Conservation (phyloP, 805 yeast genomes). For the Ogataea dorogensis region DNA sequence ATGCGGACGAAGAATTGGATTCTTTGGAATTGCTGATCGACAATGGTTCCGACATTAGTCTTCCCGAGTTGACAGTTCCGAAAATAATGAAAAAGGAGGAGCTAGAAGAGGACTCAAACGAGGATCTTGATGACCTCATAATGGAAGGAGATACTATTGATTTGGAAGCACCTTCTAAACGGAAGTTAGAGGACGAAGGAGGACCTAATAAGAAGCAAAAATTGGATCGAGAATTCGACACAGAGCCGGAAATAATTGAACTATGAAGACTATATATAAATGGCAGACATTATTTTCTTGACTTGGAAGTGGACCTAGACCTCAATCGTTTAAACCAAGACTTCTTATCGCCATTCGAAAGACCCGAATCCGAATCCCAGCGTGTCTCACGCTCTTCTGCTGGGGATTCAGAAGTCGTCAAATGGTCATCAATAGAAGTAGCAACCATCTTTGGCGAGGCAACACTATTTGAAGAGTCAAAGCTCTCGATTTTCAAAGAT, state of each 20-base stretch:
- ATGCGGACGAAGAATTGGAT: constrained; percentile 70
- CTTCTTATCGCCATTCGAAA: constrained; percentile 22
- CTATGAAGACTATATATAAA: constrained; percentile 1
- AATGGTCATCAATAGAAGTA: constrained; percentile 15
- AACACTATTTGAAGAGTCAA: constrained; percentile 15
- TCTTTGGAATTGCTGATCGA: constrained; percentile 60
- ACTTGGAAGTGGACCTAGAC: constrained; percentile 29
- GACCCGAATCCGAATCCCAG: constrained; percentile 25
- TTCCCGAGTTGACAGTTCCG: constrained; percentile 29
- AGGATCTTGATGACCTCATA: constrained; percentile 21
- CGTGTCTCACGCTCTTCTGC: constrained; percentile 33
- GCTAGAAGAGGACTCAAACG: constrained; percentile 23
- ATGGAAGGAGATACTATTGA: constrained; percentile 22
- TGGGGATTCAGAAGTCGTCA: constrained; percentile 4
- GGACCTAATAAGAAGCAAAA: constrained; percentile 21
- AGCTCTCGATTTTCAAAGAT: constrained; percentile 13
- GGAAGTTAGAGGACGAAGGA: constrained; percentile 13
- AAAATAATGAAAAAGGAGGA: constrained; percentile 20
- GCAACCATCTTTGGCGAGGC: constrained; percentile 18
- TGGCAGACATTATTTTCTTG: constrained; percentile 12
- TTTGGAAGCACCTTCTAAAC: constrained; percentile 17
- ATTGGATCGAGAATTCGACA: constrained; percentile 4
- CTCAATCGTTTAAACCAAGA: constrained; percentile 48
- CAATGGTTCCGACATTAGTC: constrained; percentile 11
- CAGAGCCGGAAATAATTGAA: constrained; percentile 9